These are phyloP conservation scores for Termitomyces sp. DNA, from an alignment of 768 basidiomycete genomes.

Conservation along the genomic window DNA sequence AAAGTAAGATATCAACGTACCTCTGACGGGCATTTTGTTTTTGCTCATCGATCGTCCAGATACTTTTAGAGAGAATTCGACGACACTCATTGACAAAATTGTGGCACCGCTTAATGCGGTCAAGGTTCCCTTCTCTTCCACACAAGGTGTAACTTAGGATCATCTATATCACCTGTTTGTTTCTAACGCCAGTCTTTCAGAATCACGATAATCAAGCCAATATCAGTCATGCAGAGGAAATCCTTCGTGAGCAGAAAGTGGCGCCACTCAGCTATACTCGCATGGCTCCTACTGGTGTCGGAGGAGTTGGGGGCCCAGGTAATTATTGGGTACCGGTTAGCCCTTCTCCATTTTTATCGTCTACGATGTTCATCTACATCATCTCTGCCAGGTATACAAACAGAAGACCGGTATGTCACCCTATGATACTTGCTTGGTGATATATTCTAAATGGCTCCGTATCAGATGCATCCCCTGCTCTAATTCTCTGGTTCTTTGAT, in stretches of 20 bases:
- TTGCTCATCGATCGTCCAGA: slow-evolving; percentile 32
- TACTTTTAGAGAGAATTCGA: slow-evolving; percentile 66
- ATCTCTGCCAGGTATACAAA: slow-evolving; percentile 32
- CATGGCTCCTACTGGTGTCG: slow-evolving; percentile 54
- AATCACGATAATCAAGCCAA: slow-evolving; percentile 75
- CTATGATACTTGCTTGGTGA: neutral
- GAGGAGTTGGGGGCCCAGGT: slow-evolving; percentile 60
- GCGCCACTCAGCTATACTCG: slow-evolving; percentile 66
- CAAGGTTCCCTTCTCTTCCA: slow-evolving; percentile 62
- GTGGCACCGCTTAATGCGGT: slow-evolving; percentile 56
- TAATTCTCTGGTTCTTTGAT: slow-evolving; percentile 79
- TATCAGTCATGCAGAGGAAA: slow-evolving; percentile 68
- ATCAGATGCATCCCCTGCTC: slow-evolving; percentile 43
- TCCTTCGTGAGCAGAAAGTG: slow-evolving; percentile 54
- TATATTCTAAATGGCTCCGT: neutral
- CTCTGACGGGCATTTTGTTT: neutral
- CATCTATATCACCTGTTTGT: neutral
- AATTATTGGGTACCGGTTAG: slow-evolving; percentile 78
- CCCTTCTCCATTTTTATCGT: slow-evolving; percentile 9
- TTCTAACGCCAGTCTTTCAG: slow-evolving; percentile 27
- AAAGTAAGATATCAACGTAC: slow-evolving; percentile 37
- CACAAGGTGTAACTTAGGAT: slow-evolving; percentile 53
- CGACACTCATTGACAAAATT: slow-evolving; percentile 60
- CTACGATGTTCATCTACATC: neutral
- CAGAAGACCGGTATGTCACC: slow-evolving; percentile 27